Conservation (phyloP, 2,329 filamentous ascomycete genomes). For the Fusarium annulatum region DNA sequence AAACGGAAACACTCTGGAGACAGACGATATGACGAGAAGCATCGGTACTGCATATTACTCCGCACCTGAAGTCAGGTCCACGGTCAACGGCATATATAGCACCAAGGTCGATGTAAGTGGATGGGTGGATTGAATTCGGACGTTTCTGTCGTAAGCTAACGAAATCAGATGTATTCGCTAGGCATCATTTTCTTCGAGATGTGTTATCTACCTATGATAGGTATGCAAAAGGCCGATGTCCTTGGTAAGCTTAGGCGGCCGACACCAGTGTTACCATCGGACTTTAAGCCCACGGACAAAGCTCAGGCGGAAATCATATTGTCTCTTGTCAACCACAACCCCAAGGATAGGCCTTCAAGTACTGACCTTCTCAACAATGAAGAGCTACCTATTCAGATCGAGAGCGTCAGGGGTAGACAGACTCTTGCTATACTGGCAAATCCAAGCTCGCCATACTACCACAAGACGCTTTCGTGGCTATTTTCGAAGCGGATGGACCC, state of each 20-base stretch:
- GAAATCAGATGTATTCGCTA: constrained; percentile 87
- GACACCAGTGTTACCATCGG: constrained; percentile 74
- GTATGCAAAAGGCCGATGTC: constrained; percentile 72
- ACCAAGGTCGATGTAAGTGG: constrained; percentile 86
- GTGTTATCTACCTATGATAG: constrained; percentile 77
- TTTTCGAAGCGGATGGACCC: constrained; percentile 81
- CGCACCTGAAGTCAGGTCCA: constrained; percentile 88
- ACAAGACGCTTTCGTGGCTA: constrained; percentile 87
- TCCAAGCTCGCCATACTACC: constrained; percentile 86
- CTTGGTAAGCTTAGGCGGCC: constrained; percentile 76
- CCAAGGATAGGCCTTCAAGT: constrained; percentile 84
- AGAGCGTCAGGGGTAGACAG: constrained; percentile 89
- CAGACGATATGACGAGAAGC: constrained; percentile 75
- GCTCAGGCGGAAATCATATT: constrained; percentile 83
- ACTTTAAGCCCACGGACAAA: constrained; percentile 77
- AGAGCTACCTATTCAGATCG: constrained; percentile 89
- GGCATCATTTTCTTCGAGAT: constrained; percentile 99
- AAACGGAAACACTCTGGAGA: constrained; percentile 55
- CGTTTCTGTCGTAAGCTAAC: background rate
- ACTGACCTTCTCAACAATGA: constrained; percentile 85
- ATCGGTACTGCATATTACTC: constrained; percentile 89
- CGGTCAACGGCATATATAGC: constrained; percentile 81
- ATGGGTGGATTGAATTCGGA: background rate
- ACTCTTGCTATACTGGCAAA: constrained; percentile 85
- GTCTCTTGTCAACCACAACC: constrained; percentile 83